Percentiles rank a stretch among this genome's conserved stretches.
These are phyloP conservation scores for Lactarius akahatsu DNA, from an alignment of 768 basidiomycete genomes.

Conservation along the genomic window DNA sequence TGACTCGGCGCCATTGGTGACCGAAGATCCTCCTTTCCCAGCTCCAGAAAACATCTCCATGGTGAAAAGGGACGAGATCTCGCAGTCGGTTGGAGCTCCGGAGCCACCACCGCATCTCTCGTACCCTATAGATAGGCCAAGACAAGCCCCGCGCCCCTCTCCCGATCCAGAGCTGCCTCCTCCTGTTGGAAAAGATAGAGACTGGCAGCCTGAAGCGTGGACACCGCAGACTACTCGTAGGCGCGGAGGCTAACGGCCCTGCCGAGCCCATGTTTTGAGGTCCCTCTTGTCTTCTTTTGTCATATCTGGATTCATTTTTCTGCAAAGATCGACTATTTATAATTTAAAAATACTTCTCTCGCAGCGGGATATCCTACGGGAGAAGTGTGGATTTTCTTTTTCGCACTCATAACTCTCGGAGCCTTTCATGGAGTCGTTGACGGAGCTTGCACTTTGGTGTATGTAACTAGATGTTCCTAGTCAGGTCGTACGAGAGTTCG, in stretches of 20 bases:
- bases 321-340: background rate
- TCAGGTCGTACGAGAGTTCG: background rate
- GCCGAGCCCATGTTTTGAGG: background rate
- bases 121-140: background rate
- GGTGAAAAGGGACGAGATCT: background rate
- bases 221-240: slow-evolving; percentile 13
- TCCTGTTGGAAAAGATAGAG: slow-evolving; percentile 13
- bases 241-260: background rate
- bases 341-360: background rate
- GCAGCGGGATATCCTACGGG: too few species aligned
- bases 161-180: slow-evolving; percentile 11
- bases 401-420: background rate
- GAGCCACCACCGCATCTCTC: background rate
- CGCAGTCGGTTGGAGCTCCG: background rate
- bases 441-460: background rate
- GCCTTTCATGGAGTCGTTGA: background rate
- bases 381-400: background rate
- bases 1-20: background rate
- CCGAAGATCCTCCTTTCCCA: background rate
- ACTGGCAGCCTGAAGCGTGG: slow-evolving; percentile 29
- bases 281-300: too few species aligned
- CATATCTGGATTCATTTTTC: too few species aligned
- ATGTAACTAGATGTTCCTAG: too few species aligned
- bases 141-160: background rate
- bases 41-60: background rate